Percentiles rank a stretch among this genome's conserved stretches.
Evolutionary conservation across 2,329 filamentous ascomycete genomes (phyloP).

Genomic region (Lasiodiplodia citricola): DNA sequence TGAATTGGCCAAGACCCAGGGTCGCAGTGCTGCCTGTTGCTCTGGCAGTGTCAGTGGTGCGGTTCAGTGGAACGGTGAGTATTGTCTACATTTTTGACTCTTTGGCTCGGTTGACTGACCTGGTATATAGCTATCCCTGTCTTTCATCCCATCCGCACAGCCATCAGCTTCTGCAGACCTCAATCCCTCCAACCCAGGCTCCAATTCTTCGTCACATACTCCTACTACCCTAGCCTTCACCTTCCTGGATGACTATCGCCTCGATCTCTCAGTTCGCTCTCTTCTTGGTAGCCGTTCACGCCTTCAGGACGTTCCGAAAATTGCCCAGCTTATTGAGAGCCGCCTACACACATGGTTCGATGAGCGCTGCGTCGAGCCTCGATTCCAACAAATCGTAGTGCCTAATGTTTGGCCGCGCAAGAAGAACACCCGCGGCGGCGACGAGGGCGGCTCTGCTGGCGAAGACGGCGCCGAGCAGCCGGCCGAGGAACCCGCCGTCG

Average conservation of each 20-base stretch:
- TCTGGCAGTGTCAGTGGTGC: slow-evolving; percentile 85
- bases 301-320: slow-evolving; percentile 85
- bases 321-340: slow-evolving; percentile 81
- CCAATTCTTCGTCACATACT: slow-evolving; percentile 38
- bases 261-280: slow-evolving; percentile 82
- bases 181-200: slow-evolving; percentile 28
- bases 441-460: slow-evolving; percentile 46
- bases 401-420: slow-evolving; percentile 84
- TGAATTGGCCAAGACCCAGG: slow-evolving; percentile 92
- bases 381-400: slow-evolving; percentile 84
- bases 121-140: slow-evolving; percentile 69
- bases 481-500: slow-evolving; percentile 17
- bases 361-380: slow-evolving; percentile 81
- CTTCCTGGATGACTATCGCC: slow-evolving; percentile 85
- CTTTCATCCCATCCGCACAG: slow-evolving; percentile 75
- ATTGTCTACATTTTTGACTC: neutral
- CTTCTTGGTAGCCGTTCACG: slow-evolving; percentile 79
- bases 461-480: slow-evolving; percentile 27
- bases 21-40: slow-evolving; percentile 92
- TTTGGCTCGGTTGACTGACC: neutral
- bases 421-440: slow-evolving; percentile 78
- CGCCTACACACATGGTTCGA: slow-evolving; percentile 87
- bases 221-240: slow-evolving; percentile 94
- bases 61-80: slow-evolving; percentile 81
- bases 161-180: slow-evolving; percentile 45